Percentiles rank a stretch among this genome's conserved stretches.
Evolutionary conservation across 176 grass and related monocot species (phyloP).

Genomic region (Zea mays): Zm-B73-REFERENCE-NAM-5.0 NC_050102.1:152982501-152983000

Average conservation of each 20-base stretch:
- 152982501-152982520: slow-evolving; percentile 35
- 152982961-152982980: background rate
- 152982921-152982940: too few relatives aligned
- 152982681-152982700: slow-evolving; percentile 18
- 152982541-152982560: slow-evolving; percentile 9
- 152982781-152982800: slow-evolving; percentile 26
- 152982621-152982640: slow-evolving; percentile 43
- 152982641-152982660: slow-evolving; percentile 45
- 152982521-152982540: slow-evolving; percentile 2
- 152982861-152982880: too few relatives aligned
- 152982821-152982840: background rate
- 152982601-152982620: slow-evolving; percentile 19
- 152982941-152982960: too few relatives aligned
- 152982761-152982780: slow-evolving; percentile 8
- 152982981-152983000: background rate
- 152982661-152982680: slow-evolving; percentile 35
- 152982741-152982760: slow-evolving; percentile 28
- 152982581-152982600: slow-evolving; percentile 1
- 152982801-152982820: background rate
- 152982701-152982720: slow-evolving; percentile 31
- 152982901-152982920: too few relatives aligned
- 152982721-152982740: slow-evolving; percentile 36
- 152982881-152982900: too few relatives aligned
- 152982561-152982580: slow-evolving; percentile 15
- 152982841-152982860: background rate